These are phyloP conservation scores for Ananas comosus DNA, from an alignment of 176 grass and related monocot species.

Conservation along the genomic window DNA sequence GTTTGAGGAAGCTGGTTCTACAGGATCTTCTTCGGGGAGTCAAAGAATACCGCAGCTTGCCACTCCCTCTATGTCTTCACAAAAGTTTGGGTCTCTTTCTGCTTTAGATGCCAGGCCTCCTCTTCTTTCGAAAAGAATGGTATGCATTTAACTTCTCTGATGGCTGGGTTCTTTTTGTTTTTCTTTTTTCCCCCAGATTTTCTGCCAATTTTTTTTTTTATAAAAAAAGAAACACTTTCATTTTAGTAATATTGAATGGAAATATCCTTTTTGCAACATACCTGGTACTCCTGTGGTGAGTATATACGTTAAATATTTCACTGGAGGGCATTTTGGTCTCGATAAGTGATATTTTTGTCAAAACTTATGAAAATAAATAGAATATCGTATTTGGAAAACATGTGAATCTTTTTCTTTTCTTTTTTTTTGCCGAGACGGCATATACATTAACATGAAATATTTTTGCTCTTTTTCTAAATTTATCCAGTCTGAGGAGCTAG, in stretches of 20 bases:
- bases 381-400: not conserved
- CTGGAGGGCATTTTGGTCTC: no score
- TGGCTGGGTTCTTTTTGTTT: slow-evolving; percentile 8
- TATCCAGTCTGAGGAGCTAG: slow-evolving; percentile 81
- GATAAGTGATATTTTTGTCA: no score
- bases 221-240: no score
- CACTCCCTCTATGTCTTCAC: slow-evolving; percentile 53
- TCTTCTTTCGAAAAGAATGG: slow-evolving; percentile 56
- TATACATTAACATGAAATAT: not conserved
- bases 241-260: no score
- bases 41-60: slow-evolving; percentile 50
- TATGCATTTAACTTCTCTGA: slow-evolving; percentile 28
- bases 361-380: no score
- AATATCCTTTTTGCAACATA: not conserved
- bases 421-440: not conserved
- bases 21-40: slow-evolving; percentile 88
- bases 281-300: no score
- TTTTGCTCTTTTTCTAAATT: slow-evolving; percentile 19
- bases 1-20: slow-evolving; percentile 70
- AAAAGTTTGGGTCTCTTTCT: slow-evolving; percentile 78
- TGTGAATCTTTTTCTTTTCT: not conserved
- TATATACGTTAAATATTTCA: no score
- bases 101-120: slow-evolving; percentile 71
- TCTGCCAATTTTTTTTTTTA: no score
- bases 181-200: not conserved